Conservation (phyloP, 306 rosid genomes). For the Trichosanthes truncata region DNA sequence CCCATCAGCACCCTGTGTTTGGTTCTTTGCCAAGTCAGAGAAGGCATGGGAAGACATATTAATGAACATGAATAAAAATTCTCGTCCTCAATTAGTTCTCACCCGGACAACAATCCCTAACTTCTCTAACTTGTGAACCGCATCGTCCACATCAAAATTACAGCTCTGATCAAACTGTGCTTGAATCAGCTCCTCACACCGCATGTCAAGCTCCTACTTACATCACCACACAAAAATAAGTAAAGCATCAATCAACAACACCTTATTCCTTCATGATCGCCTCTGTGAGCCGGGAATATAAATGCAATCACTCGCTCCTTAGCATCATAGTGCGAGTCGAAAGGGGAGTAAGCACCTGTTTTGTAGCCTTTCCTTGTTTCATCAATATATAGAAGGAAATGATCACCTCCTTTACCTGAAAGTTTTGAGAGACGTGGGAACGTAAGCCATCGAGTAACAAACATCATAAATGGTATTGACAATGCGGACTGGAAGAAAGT, state of each 20-base stretch:
- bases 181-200: slow-evolving; percentile 73
- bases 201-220: slow-evolving; percentile 66
- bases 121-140: slow-evolving; percentile 62
- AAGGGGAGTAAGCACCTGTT: slow-evolving; percentile 30
- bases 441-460: neutral
- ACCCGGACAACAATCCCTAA: slow-evolving; percentile 75
- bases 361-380: slow-evolving; percentile 84
- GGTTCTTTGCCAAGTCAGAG: neutral
- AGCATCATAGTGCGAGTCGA: neutral
- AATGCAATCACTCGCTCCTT: neutral
- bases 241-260: neutral
- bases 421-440: neutral
- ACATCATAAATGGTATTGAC: neutral
- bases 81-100: neutral
- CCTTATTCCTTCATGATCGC: neutral
- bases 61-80: neutral
- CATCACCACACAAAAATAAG: slow-evolving; percentile 14
- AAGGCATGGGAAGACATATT: neutral
- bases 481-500: too few relatives aligned
- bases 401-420: slow-evolving; percentile 85
- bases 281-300: neutral
- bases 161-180: slow-evolving; percentile 58
- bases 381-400: slow-evolving; percentile 71
- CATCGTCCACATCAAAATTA: slow-evolving; percentile 90
- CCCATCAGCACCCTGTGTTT: slow-evolving; percentile 58